Percentiles rank a stretch among this genome's conserved stretches.
These are phyloP conservation scores for Pittosporum tobira DNA, from an alignment of 129 eudicot species.

Conservation along the genomic window DNA sequence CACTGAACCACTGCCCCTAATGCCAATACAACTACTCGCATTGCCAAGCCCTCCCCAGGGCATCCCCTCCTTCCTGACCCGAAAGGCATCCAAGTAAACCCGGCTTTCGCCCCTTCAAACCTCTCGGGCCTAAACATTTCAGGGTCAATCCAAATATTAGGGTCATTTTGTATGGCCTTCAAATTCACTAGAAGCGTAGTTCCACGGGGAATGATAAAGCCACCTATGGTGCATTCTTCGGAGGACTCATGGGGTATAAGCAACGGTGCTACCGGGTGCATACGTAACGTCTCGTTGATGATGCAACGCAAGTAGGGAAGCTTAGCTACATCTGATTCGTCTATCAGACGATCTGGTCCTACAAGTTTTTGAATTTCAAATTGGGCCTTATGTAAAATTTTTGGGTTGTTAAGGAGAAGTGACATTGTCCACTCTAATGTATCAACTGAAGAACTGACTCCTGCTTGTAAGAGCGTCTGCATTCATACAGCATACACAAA, in stretches of 20 bases:
- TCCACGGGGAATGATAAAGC: conserved; percentile 19
- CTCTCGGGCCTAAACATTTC: conserved; percentile 16
- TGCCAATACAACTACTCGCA: conserved; percentile 17
- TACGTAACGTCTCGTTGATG: conserved; percentile 25
- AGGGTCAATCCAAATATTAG: conserved; percentile 19
- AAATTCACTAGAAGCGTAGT: conserved; percentile 26
- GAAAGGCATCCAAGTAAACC: conserved; percentile 27
- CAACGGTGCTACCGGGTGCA: conserved; percentile 26
- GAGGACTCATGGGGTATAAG: conserved; percentile 27
- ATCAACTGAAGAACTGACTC: too few species aligned
- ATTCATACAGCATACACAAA: too few species aligned
- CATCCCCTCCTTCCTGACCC: conserved; percentile 43
- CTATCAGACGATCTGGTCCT: conserved; percentile 14
- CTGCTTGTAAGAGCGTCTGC: too few species aligned
- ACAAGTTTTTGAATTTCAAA: conserved; percentile 12
- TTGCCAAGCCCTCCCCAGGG: conserved; percentile 37
- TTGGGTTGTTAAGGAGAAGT: conserved; percentile 21
- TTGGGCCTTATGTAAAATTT: conserved; percentile 24
- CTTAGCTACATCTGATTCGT: conserved; percentile 17
- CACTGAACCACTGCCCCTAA: conserved; percentile 37
- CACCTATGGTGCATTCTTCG: conserved; percentile 20
- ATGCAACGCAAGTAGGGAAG: conserved; percentile 29
- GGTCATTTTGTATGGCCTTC: conserved; percentile 33
- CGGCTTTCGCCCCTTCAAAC: conserved; percentile 9
- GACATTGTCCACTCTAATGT: conserved; percentile 30